phyloP scores from a whole-genome alignment of 225 moss, liverwort and hornwort species.

The Polytrichum commune region DNA sequence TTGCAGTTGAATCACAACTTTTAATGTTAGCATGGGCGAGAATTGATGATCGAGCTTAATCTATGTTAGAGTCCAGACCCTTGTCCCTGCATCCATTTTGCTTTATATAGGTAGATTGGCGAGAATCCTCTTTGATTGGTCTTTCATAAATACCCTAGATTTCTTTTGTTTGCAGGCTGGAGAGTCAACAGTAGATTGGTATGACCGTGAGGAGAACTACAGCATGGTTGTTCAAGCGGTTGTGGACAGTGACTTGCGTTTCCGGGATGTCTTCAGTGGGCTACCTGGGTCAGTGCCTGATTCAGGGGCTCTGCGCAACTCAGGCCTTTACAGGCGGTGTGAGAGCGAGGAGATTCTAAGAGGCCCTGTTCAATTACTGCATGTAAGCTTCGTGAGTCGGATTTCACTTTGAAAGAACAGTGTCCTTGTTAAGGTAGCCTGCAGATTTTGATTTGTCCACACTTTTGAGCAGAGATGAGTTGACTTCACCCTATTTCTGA shows the following conservation, averaged over 20 bases:
- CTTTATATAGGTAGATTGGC: too few species aligned
- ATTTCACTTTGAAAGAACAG: too few species aligned
- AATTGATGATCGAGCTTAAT: too few species aligned
- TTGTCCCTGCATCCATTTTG: too few species aligned
- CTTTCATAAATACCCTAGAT: not conserved
- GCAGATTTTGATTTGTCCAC: too few species aligned
- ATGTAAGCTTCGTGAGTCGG: conserved; percentile 21
- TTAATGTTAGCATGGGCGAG: too few species aligned
- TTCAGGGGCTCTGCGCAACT: conserved; percentile 68
- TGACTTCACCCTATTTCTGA: too few species aligned
- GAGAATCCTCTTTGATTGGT: too few species aligned
- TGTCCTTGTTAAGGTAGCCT: too few species aligned
- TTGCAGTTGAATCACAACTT: too few species aligned
- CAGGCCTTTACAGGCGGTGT: conserved; percentile 68
- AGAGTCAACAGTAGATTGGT: conserved; percentile 79
- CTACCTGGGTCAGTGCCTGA: conserved; percentile 84
- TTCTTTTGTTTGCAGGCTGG: conserved; percentile 34
- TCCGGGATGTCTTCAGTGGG: conserved; percentile 84
- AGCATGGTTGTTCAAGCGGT: conserved; percentile 93
- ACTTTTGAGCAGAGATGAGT: too few species aligned
- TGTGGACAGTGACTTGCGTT: conserved; percentile 74
- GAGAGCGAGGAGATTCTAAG: conserved; percentile 74
- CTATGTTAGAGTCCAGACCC: too few species aligned
- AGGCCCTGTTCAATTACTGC: conserved; percentile 48
- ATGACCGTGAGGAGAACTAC: conserved; percentile 80